A percentile compares a stretch with the other conserved stretches of the same genome.
Evolutionary conservation across 495 filamentous ascomycete species (phyloP).

Genomic region (Symbiotaphrina buchneri): DNA sequence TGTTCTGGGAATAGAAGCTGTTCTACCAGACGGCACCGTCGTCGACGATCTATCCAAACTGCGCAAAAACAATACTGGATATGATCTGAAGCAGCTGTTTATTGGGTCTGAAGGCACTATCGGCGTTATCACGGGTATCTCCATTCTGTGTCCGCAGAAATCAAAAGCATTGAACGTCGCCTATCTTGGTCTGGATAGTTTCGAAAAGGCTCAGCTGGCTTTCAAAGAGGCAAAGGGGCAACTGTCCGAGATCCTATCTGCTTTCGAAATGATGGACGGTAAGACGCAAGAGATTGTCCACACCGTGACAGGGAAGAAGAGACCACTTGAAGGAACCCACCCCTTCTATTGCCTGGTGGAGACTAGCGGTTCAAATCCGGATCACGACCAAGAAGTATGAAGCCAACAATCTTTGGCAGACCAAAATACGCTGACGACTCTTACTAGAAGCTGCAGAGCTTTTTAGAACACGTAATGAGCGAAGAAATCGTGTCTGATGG

Average conservation of each 20-base stretch:
- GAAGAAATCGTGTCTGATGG: conserved; percentile 70
- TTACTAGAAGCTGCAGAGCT: conserved; percentile 43
- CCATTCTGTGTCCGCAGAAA: conserved; percentile 72
- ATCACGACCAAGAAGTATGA: conserved; percentile 53
- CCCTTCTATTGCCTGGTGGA: conserved; percentile 95
- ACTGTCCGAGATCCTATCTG: conserved; percentile 83
- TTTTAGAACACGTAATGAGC: conserved; percentile 80
- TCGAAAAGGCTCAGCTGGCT: conserved; percentile 61
- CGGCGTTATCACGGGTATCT: conserved; percentile 77
- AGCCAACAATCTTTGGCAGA: not conserved
- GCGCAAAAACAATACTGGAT: conserved; percentile 96
- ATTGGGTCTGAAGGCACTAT: conserved; percentile 90
- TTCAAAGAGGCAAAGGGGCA: conserved; percentile 75
- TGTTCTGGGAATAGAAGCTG: conserved; percentile 79
- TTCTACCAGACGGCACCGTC: conserved; percentile 78
- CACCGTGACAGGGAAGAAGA: conserved; percentile 48
- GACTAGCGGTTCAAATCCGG: conserved; percentile 80
- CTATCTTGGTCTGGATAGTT: conserved; percentile 69
- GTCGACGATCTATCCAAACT: conserved; percentile 69
- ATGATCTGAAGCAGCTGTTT: conserved; percentile 94
- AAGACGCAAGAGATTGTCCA: conserved; percentile 54
- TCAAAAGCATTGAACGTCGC: conserved; percentile 73
- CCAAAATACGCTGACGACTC: conserved; percentile 4
- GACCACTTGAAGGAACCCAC: conserved; percentile 57
- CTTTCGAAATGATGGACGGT: conserved; percentile 92